Base-by-base conservation (phyloP, 768 basidiomycete genomes). In the Terana coerulea region DNA sequence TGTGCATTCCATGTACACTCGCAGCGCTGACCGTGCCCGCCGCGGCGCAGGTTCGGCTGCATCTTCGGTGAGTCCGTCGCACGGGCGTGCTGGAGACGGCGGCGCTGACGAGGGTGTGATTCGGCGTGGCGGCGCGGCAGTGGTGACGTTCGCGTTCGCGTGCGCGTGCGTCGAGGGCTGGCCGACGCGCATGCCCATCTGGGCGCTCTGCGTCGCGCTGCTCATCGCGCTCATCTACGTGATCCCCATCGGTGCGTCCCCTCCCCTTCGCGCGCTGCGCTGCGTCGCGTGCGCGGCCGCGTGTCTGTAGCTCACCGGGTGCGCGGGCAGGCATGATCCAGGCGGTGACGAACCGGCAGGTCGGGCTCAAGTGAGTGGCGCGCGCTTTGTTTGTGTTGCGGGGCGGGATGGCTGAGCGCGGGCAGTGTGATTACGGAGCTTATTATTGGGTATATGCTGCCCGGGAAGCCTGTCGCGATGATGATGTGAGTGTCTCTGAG, bases 331-430 rank as follows among this genome's bases (percentile, higher is more conserved):
- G 60, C 19, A 82, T 88, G 80, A 87, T 90, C 49, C 81, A 88
- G 58, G 86, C 86, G 1, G 78, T 88, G 47, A 90, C 88, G 25
- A 90, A 90, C 61, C 79, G 84, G 55, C 84, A 88, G 64, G 74
- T 88, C 42, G 85, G 75, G 60, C 62, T 78, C 4, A 78, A 76
- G 66, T 67, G 66, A 39, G 70, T 64, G 58, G 62, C 63, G 60
- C 29, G 33, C 17, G 10, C 10, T 15, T 29, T 55, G 47, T 56
- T 64, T 51, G 51, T 55, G 19, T n/a, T 6, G 15, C 26, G 3
- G 33, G 17, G 26, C 24, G 34, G 43, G 29, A 51, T 48, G n/a
- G 11, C 36, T 28, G 34, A 37, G 19, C 11, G 6, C 17, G n/a
- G 35, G 22, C 36, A 81, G 78, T 61, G 86, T 88, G 15, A 78